These are phyloP conservation scores for Aureococcus anophagefferens DNA, from an alignment of 108 stramenopile species.

Conservation along the genomic window DNA sequence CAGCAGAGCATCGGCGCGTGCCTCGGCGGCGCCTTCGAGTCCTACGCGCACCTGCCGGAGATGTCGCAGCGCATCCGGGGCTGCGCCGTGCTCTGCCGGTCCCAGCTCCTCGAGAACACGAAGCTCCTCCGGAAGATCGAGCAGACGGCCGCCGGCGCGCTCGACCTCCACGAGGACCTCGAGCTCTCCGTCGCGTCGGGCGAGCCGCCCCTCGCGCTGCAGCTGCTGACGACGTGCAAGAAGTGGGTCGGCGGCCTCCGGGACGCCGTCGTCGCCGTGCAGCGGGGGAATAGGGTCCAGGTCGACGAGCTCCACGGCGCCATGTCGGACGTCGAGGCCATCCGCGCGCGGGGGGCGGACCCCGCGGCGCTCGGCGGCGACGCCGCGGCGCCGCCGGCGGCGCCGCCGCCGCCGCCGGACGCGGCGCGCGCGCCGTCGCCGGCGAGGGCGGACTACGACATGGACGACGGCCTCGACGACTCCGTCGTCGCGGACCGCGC, in stretches of 20 bases:
- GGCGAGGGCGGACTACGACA: too few relatives aligned
- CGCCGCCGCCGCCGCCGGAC: too few relatives aligned
- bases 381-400: too few relatives aligned
- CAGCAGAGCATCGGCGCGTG: slow-evolving; percentile 19
- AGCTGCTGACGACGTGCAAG: slow-evolving; percentile 37
- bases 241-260: slow-evolving; percentile 10
- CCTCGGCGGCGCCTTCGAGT: slow-evolving; percentile 4
- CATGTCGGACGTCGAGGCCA: neutral
- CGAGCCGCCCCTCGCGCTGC: slow-evolving; percentile 29
- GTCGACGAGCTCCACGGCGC: neutral
- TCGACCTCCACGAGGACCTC: slow-evolving; percentile 37
- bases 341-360: neutral
- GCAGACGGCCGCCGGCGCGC: slow-evolving; percentile 24
- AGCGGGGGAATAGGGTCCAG: slow-evolving; percentile 6
- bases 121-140: slow-evolving; percentile 38
- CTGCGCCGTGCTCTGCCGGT: slow-evolving; percentile 27
- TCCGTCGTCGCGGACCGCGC: too few relatives aligned
- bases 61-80: slow-evolving; percentile 16
- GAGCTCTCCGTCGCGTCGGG: slow-evolving; percentile 33
- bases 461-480: too few relatives aligned
- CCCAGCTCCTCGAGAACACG: slow-evolving; percentile 30
- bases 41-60: slow-evolving; percentile 6
- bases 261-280: neutral
- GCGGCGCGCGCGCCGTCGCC: too few relatives aligned
- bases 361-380: too few relatives aligned